Base-by-base conservation (phyloP, 2,329 filamentous ascomycete species). In the Ascochyta clinopodiicola region DNA sequence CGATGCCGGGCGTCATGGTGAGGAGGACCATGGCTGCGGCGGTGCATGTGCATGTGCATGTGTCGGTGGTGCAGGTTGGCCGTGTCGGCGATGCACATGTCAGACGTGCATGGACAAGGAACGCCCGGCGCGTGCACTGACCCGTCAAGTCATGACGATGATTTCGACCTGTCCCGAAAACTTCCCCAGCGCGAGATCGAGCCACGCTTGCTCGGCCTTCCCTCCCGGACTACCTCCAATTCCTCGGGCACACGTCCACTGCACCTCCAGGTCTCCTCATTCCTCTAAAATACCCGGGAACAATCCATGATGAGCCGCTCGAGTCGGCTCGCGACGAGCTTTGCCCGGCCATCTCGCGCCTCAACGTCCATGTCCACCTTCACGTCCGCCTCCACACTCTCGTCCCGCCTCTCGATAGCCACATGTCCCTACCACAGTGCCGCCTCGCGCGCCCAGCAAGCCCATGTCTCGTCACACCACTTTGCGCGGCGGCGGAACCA, bases 1-100 rank as follows among this genome's bases (percentile, higher is more conserved):
- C 84, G 27, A 91, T 85, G 63, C 84, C 79, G 64, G 84, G 74
- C 4, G 89, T 93, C 81, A 92, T 88, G n/a, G 87, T 90, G 37
- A 95, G 85, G 38, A 90, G 80, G 17, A 93, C 89, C 90, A 94
- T 94, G 44, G 38, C 22, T 44, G 46, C 21, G 44, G 45, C 7
- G 15, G 34, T 24, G 17, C 24, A 21, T 29, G 27, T 9, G 24
- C 17, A 17, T 17, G 35, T 55, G 35, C 21, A 17, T 17, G 32
- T 47, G 39, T 27, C 27, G 27, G 34, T 37, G 44, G 32, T n/a
- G 3, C 6, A 35, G 6, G 32, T 56, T 31, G 17, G 19, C 27
- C 27, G 39, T 49, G 42, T 22, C 17, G 35, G 34, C 22, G 24
- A 40, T 39, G 49, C 35, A 27, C 90, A 93, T 94, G 44, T 45